Conservation (phyloP, 2,329 filamentous ascomycete species). For the Colletotrichum sp. region DNA sequence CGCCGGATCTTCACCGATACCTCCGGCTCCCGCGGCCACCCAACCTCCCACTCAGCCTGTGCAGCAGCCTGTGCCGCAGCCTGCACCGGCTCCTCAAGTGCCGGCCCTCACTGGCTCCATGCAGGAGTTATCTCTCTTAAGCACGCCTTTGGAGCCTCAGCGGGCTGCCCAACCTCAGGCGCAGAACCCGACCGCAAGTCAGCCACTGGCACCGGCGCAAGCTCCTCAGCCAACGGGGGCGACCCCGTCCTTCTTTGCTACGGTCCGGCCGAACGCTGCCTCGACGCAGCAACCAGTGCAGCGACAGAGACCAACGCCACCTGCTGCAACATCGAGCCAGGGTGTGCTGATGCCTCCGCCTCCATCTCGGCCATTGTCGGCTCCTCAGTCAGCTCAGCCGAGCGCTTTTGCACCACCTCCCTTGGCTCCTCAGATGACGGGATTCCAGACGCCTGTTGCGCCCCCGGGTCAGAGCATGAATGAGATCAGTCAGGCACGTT, state of each 20-base stretch:
- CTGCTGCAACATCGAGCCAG: constrained; percentile 55
- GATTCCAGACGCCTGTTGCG: constrained; percentile 67
- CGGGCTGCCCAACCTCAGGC: constrained; percentile 29
- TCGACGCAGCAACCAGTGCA: constrained; percentile 23
- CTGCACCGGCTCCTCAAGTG: constrained; percentile 33
- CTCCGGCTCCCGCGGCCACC: constrained; percentile 35
- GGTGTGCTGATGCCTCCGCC: constrained; percentile 75
- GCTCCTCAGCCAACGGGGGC: constrained; percentile 55
- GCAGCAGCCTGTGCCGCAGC: constrained; percentile 30
- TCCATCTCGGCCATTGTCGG: constrained; percentile 81
- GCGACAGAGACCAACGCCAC: constrained; percentile 50
- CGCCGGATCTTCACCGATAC: constrained; percentile 28
- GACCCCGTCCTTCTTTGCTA: constrained; percentile 61
- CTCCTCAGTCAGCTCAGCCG: constrained; percentile 80
- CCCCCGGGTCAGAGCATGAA: constrained; percentile 77
- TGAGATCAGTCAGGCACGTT: constrained; percentile 70
- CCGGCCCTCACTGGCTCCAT: constrained; percentile 70
- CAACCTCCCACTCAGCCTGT: constrained; percentile 26
- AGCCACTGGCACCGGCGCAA: constrained; percentile 39
- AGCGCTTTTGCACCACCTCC: constrained; percentile 76
- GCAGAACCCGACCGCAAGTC: constrained; percentile 32
- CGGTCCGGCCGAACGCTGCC: constrained; percentile 26
- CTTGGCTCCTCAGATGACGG: constrained; percentile 85
- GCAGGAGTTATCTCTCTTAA: constrained; percentile 60
- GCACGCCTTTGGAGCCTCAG: constrained; percentile 55